Percentiles rank a stretch among this genome's conserved stretches.
phyloP scores from a whole-genome alignment of 306 rosid genomes.

The Gynostemma pentaphyllum region DNA sequence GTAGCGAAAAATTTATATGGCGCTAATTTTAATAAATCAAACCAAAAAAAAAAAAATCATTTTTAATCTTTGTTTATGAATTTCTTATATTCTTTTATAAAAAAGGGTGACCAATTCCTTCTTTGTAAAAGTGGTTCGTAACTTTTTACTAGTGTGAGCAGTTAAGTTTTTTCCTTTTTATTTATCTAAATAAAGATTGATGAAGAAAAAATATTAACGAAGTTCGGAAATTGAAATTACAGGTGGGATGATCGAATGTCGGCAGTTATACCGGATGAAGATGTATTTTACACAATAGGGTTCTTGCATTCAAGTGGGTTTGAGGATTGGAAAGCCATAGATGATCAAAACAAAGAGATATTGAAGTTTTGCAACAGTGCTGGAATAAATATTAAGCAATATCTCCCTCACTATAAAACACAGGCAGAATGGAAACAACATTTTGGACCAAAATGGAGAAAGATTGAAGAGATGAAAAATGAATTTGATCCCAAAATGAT shows the following conservation, averaged over 20 bases:
- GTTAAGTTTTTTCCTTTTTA: not conserved
- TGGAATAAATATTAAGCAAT: constrained; percentile 55
- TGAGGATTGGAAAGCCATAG: constrained; percentile 52
- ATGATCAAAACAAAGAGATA: constrained; percentile 53
- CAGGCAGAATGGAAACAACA: constrained; percentile 57
- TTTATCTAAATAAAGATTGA: too few relatives aligned
- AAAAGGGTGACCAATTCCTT: too few relatives aligned
- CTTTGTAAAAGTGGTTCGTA: too few relatives aligned
- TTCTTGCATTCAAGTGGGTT: constrained; percentile 68
- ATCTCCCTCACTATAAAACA: constrained; percentile 49
- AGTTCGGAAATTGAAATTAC: too few relatives aligned
- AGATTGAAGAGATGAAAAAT: constrained; percentile 39
- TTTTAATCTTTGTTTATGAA: too few relatives aligned
- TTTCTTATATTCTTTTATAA: too few relatives aligned
- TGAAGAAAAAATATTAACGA: too few relatives aligned
- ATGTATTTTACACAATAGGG: constrained; percentile 69
- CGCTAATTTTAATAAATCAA: too few relatives aligned
- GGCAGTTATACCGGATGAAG: constrained; percentile 56
- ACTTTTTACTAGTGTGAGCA: too few relatives aligned
- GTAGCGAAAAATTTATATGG: too few relatives aligned
- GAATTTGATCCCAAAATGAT: constrained; percentile 74
- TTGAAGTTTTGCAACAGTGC: constrained; percentile 38
- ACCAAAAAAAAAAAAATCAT: too few relatives aligned
- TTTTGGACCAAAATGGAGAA: constrained; percentile 65
- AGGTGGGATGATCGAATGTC: constrained; percentile 86